These are phyloP conservation scores for Escovopsis sp. DNA, from an alignment of 2,329 filamentous ascomycete genomes.

Conservation along the genomic window DNA sequence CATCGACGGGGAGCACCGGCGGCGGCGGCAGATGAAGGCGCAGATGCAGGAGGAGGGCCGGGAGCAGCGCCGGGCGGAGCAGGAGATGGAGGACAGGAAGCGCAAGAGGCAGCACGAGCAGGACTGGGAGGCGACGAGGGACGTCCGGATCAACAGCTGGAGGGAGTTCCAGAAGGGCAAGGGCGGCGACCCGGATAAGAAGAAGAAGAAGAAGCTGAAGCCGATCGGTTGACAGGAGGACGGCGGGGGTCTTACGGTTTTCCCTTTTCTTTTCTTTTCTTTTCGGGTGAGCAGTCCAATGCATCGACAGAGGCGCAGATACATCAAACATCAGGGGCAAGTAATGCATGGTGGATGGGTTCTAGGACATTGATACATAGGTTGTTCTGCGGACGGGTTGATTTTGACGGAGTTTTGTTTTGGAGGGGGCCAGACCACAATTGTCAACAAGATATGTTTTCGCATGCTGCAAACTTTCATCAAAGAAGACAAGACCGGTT, in stretches of 20 bases:
- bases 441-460: too few relatives aligned
- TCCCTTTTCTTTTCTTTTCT: too few relatives aligned
- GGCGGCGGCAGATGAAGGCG: slow-evolving; percentile 74
- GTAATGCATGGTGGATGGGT: too few relatives aligned
- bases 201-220: slow-evolving; percentile 60
- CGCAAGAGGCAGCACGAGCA: slow-evolving; percentile 84
- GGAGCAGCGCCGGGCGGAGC: slow-evolving; percentile 72
- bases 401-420: too few relatives aligned
- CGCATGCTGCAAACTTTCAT: too few relatives aligned
- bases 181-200: slow-evolving; percentile 34
- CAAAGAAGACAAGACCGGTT: too few relatives aligned
- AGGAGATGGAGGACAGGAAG: slow-evolving; percentile 67
- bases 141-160: slow-evolving; percentile 88
- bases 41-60: slow-evolving; percentile 94
- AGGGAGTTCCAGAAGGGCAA: slow-evolving; percentile 74
- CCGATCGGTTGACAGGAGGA: slow-evolving; percentile 33
- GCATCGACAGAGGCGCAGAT: too few relatives aligned
- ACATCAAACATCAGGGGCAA: too few relatives aligned
- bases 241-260: background rate
- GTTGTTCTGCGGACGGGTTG: too few relatives aligned
- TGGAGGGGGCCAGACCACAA: too few relatives aligned
- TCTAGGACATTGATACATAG: too few relatives aligned
- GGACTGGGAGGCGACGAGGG: slow-evolving; percentile 87
- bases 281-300: too few relatives aligned
- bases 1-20: slow-evolving; percentile 79